These are phyloP conservation scores for Pseudonectria buxi DNA, from an alignment of 2,329 filamentous ascomycete genomes.

Conservation along the genomic window DNA sequence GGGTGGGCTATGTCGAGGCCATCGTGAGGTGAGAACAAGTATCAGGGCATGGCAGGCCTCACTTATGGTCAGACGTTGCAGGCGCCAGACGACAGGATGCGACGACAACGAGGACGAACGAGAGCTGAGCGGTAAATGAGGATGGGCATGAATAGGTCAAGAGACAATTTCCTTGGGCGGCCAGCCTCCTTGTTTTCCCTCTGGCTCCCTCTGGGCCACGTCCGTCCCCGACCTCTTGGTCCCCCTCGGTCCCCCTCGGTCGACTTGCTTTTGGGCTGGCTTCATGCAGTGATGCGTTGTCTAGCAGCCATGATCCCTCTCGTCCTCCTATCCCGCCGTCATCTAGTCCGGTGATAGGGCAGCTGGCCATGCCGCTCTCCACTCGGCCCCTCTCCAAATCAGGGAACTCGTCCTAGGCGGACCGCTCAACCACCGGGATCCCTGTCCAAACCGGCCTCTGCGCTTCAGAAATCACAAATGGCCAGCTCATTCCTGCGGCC, in stretches of 20 bases:
- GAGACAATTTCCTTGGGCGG: constrained; percentile 13
- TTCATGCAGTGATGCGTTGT: constrained; percentile 38
- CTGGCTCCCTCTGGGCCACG: constrained; percentile 6
- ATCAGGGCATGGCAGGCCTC: too few relatives aligned
- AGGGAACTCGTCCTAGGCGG: constrained; percentile 32
- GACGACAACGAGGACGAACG: too few relatives aligned
- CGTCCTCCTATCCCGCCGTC: constrained; percentile 27
- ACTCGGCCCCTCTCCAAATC: constrained; percentile 29
- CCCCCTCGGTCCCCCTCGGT: too few relatives aligned
- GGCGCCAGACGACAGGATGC: too few relatives aligned
- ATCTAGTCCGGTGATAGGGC: constrained; percentile 38
- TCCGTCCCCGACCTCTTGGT: constrained; percentile 6
- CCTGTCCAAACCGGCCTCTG: constrained; percentile 25
- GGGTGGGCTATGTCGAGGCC: too few relatives aligned
- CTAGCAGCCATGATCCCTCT: constrained; percentile 38
- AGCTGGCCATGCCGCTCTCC: constrained; percentile 29
- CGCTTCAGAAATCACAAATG: constrained; percentile 25
- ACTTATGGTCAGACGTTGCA: too few relatives aligned
- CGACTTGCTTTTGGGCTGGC: constrained; percentile 21
- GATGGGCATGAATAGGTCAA: too few relatives aligned
- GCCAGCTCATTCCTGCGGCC: constrained; percentile 44
- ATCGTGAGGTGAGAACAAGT: too few relatives aligned
- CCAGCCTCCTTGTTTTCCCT: constrained; percentile 13
- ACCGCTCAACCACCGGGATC: constrained; percentile 23
- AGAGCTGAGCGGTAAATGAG: too few relatives aligned